phyloP scores from a whole-genome alignment of 768 basidiomycete species.

The Crucibulum laeve region DNA sequence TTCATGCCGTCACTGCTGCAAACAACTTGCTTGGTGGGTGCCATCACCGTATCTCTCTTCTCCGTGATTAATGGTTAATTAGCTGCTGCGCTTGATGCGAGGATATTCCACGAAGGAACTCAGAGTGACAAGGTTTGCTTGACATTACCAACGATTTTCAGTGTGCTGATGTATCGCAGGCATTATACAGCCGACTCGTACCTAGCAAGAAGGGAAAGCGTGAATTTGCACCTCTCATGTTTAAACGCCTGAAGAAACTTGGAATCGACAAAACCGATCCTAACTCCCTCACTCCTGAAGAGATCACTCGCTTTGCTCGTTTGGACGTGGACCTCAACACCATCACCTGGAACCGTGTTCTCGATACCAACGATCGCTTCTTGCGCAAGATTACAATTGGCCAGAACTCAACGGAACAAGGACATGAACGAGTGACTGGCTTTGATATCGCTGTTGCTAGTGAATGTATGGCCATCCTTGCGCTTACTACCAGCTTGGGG shows the following conservation, averaged over 20 bases:
- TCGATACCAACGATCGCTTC: conserved; percentile 97
- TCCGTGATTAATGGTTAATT: conserved; percentile 6
- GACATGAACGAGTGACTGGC: conserved; percentile 82
- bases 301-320: conserved; percentile 84
- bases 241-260: conserved; percentile 91
- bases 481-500: conserved; percentile 78
- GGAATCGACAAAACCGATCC: conserved; percentile 94
- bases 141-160: background rate
- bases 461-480: conserved; percentile 97
- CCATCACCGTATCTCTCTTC: background rate
- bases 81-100: conserved; percentile 95
- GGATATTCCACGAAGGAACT: conserved; percentile 97
- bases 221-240: conserved; percentile 93
- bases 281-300: conserved; percentile 87
- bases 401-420: conserved; percentile 86
- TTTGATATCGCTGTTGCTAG: conserved; percentile 98
- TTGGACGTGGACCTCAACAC: conserved; percentile 88
- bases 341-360: conserved; percentile 96
- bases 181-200: conserved; percentile 86
- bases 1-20: conserved; percentile 95
- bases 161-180: conserved; percentile 29
- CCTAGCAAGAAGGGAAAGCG: conserved; percentile 92
- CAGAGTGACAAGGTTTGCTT: conserved; percentile 79
- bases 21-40: conserved; percentile 86
- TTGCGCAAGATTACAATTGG: conserved; percentile 91